Conservation (phyloP, 2,329 filamentous ascomycete genomes). For the Fusarium dimerum region DNA sequence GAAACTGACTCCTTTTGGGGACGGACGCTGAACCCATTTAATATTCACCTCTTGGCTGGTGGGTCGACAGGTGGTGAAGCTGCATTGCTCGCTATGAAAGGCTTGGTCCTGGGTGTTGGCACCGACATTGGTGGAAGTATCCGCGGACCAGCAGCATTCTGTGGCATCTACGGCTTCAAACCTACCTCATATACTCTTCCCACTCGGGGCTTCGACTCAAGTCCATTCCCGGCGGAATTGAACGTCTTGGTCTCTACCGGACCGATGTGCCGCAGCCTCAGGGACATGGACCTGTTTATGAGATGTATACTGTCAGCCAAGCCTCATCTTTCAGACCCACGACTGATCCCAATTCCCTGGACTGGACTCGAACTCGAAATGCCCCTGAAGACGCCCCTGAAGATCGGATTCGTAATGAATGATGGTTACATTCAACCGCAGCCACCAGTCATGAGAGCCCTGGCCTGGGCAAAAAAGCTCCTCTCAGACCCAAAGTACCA, state of each 20-base stretch:
- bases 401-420: slow-evolving; percentile 43
- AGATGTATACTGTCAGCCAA: slow-evolving; percentile 8
- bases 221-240: slow-evolving; percentile 31
- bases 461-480: slow-evolving; percentile 34
- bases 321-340: slow-evolving; percentile 29
- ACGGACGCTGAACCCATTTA: slow-evolving; percentile 61
- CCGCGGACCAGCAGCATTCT: slow-evolving; percentile 30
- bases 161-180: slow-evolving; percentile 30
- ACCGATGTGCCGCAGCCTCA: slow-evolving; percentile 25
- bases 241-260: slow-evolving; percentile 35
- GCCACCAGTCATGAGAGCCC: slow-evolving; percentile 39
- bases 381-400: slow-evolving; percentile 25
- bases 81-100: slow-evolving; percentile 40
- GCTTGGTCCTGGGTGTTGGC: slow-evolving; percentile 40
- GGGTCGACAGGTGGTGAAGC: slow-evolving; percentile 61
- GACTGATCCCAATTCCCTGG: slow-evolving; percentile 33
- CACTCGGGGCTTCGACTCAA: slow-evolving; percentile 23
- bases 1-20: slow-evolving; percentile 62
- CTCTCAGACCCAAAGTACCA: slow-evolving; percentile 19
- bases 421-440: slow-evolving; percentile 41
- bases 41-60: slow-evolving; percentile 58
- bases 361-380: slow-evolving; percentile 24
- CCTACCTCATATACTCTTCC: slow-evolving; percentile 28
- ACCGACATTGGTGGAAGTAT: slow-evolving; percentile 42
- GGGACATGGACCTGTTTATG: slow-evolving; percentile 26